Evolutionary conservation across 2,329 filamentous ascomycete species (phyloP), one percentile per base, ranked within the genome.

Genomic region (Paecilomyces variotii): DNA sequence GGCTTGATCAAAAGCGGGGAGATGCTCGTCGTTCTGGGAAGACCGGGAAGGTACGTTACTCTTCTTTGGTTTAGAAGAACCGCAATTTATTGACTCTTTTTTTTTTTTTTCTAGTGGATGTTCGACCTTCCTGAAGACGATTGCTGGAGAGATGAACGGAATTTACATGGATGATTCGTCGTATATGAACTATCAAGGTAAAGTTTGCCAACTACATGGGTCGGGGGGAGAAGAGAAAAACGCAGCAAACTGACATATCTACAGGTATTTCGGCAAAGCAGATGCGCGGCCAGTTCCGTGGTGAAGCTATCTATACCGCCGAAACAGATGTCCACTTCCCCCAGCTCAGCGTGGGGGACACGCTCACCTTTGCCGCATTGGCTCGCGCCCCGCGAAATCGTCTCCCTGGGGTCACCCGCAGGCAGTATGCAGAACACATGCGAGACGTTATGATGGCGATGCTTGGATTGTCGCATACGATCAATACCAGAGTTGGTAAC

Each of bases 101-200:
- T 26, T 55, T 60, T 26, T 54, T 24, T 34, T 34, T n/a, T n/a
- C 1, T n/a, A 39, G 72, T 59, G 77, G 77, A 59, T 96, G 91
- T 73, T 90, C 88, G n/a, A 95, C 91, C 2, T 87, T 95, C 63
- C 78, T 96, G 63, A 95, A 95, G 79, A 90, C 90, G 0, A 83
- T 95, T 63, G 84, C 90, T 5, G 90, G 91, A 63, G 90, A 95
- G 73, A 90, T 88, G 60, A 88, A 91, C 63, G 91, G 91, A 62
- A 88, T 95, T 67, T 84, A 83, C 65, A 81, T 94, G 55, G 88
- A 90, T 56, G 76, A 87, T 1, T 75, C 78, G 6, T 87, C 89
- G 0, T 83, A 89, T 59, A 84, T 96, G 72, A 94, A 95, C 76
- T 96, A 30, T 9, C 25, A 30, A 54, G n/a, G 28, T 54, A 30